A percentile compares a stretch with the other conserved stretches of the same genome.
phyloP scores from a whole-genome alignment of 2,329 filamentous ascomycete species.

The Hymenoscyphus linearis region DNA sequence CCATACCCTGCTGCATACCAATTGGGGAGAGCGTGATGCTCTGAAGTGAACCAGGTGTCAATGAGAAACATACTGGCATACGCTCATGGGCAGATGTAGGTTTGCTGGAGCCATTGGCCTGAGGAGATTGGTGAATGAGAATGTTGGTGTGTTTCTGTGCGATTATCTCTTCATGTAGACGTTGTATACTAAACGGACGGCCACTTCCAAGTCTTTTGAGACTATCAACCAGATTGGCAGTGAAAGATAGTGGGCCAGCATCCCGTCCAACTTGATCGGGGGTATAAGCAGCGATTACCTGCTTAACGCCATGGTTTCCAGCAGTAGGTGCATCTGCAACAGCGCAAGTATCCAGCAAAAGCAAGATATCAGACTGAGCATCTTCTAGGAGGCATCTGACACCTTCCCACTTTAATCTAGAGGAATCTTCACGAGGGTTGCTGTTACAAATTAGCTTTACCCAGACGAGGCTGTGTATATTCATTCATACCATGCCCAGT shows the following conservation, averaged over 20 bases:
- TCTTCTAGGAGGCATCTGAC: slow-evolving; percentile 58
- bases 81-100: slow-evolving; percentile 30
- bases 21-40: slow-evolving; percentile 45
- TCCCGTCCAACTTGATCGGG: slow-evolving; percentile 45
- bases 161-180: slow-evolving; percentile 50
- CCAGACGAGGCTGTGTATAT: slow-evolving; percentile 22
- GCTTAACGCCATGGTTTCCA: slow-evolving; percentile 53
- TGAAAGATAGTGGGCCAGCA: slow-evolving; percentile 50
- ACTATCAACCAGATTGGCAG: slow-evolving; percentile 50
- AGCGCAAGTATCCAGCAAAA: slow-evolving; percentile 58
- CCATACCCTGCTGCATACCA: slow-evolving; percentile 20
- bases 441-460: slow-evolving; percentile 40
- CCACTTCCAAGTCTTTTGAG: slow-evolving; percentile 48
- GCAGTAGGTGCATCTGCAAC: slow-evolving; percentile 45
- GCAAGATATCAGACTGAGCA: slow-evolving; percentile 55
- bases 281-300: slow-evolving; percentile 56
- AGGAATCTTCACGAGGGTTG: slow-evolving; percentile 51
- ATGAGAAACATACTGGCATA: slow-evolving; percentile 48
- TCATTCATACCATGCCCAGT: slow-evolving; percentile 59
- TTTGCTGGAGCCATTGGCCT: slow-evolving; percentile 42
- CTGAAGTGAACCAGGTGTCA: slow-evolving; percentile 50
- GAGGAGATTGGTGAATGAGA: slow-evolving; percentile 36
- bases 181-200: slow-evolving; percentile 51
- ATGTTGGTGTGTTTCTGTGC: slow-evolving; percentile 35
- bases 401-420: slow-evolving; percentile 59